A percentile compares a stretch with the other conserved stretches of the same genome.
Conservation (phyloP, 495 filamentous ascomycete genomes). For the Staphylotrichum longicolle region DNA sequence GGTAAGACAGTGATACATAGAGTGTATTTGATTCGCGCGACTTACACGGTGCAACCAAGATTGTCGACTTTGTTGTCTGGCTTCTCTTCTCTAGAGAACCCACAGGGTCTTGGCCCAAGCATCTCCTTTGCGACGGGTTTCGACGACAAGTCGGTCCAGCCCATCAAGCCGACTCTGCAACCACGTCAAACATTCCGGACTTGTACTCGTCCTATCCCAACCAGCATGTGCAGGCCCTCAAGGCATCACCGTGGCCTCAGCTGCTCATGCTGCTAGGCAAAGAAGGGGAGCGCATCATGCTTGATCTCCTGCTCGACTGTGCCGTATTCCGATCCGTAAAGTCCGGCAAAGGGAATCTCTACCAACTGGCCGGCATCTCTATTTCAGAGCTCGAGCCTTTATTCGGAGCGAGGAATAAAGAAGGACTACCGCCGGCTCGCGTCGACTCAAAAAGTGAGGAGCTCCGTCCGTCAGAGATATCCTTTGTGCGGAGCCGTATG, state of each 20-base stretch:
- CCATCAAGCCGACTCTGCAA: slow-evolving; percentile 10
- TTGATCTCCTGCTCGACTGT: slow-evolving; percentile 72
- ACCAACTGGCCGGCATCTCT: slow-evolving; percentile 72
- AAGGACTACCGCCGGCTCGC: slow-evolving; percentile 16
- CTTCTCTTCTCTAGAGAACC: slow-evolving; percentile 63
- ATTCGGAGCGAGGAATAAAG: slow-evolving; percentile 17
- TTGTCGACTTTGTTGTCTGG: slow-evolving; percentile 82
- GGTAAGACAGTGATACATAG: slow-evolving; percentile 42
- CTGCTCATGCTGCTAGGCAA: slow-evolving; percentile 68
- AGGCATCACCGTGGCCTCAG: slow-evolving; percentile 67
- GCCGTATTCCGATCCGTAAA: slow-evolving; percentile 70
- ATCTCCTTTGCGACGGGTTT: slow-evolving; percentile 79
- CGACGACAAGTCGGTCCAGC: slow-evolving; percentile 39
- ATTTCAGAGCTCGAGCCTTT: slow-evolving; percentile 40
- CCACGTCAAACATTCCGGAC: slow-evolving; percentile 43
- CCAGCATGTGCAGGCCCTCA: slow-evolving; percentile 65
- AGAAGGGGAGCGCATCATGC: slow-evolving; percentile 79
- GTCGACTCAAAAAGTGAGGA: slow-evolving; percentile 14
- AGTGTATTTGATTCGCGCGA: background rate
- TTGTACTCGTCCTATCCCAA: slow-evolving; percentile 61
- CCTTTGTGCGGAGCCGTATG: slow-evolving; percentile 80
- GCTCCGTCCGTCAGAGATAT: slow-evolving; percentile 58
- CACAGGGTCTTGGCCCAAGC: slow-evolving; percentile 55
- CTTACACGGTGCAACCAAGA: slow-evolving; percentile 44
- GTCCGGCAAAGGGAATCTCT: slow-evolving; percentile 57